Evolutionary conservation across 257 asterid species (phyloP).

Genomic region (Coffea eugenioides): DNA sequence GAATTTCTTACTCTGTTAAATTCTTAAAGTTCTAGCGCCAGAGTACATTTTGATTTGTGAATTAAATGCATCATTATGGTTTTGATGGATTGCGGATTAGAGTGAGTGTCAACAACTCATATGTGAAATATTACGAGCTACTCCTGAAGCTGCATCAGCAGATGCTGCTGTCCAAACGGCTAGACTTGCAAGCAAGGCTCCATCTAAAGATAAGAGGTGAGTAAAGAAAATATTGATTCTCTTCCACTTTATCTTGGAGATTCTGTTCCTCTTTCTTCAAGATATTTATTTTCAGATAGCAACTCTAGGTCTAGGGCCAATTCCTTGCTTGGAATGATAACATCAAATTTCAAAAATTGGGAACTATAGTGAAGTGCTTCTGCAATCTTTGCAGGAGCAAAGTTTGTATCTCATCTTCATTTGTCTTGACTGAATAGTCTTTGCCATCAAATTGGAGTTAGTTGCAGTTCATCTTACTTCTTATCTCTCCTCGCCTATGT

Average conservation of each 20-base stretch:
- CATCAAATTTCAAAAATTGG: background rate
- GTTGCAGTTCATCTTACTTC: background rate
- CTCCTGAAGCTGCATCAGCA: slow-evolving; percentile 99
- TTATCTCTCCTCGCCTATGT: background rate
- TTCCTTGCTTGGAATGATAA: background rate
- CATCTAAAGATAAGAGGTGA: slow-evolving; percentile 92
- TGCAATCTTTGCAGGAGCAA: background rate
- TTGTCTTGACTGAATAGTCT: background rate
- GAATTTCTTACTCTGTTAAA: slow-evolving; percentile 10
- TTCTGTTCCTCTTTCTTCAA: slow-evolving; percentile 17
- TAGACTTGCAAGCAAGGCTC: slow-evolving; percentile 84
- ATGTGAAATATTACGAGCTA: slow-evolving; percentile 98
- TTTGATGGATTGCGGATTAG: slow-evolving; percentile 36
- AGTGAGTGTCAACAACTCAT: slow-evolving; percentile 99
- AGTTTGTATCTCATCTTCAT: background rate
- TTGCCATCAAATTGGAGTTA: background rate
- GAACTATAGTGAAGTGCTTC: background rate
- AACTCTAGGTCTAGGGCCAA: background rate
- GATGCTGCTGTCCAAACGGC: slow-evolving; percentile 99
- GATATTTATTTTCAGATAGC: background rate
- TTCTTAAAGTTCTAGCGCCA: background rate
- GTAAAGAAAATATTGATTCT: slow-evolving; percentile 29
- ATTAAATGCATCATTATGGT: background rate
- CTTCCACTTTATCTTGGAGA: slow-evolving; percentile 11
- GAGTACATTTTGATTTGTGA: background rate